Conservation (phyloP, 2,329 filamentous ascomycete species). For the Paecilomyces variotii region DNA sequence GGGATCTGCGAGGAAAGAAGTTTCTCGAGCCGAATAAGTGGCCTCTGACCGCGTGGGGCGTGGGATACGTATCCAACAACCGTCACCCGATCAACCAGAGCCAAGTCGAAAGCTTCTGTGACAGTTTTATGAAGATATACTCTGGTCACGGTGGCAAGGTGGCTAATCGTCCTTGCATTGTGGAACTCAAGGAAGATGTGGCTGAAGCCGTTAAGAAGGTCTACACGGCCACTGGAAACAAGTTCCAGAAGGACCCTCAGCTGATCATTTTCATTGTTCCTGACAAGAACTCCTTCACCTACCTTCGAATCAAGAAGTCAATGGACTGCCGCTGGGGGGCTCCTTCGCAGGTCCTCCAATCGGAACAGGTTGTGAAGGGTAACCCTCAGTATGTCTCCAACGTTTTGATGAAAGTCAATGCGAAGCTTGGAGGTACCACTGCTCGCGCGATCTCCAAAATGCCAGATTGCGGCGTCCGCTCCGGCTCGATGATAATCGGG, state of each 20-base stretch:
- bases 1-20: conserved; percentile 77
- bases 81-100: conserved; percentile 38
- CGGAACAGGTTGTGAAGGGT: conserved; percentile 58
- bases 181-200: conserved; percentile 36
- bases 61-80: conserved; percentile 57
- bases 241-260: conserved; percentile 54
- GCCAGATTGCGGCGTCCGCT: conserved; percentile 26
- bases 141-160: conserved; percentile 54
- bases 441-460: conserved; percentile 42
- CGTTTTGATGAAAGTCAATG: conserved; percentile 93
- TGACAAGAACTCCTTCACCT: conserved; percentile 62
- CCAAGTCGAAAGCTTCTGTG: conserved; percentile 46
- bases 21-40: conserved; percentile 60
- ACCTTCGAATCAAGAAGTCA: conserved; percentile 82
- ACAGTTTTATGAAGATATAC: conserved; percentile 56
- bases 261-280: conserved; percentile 72
- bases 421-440: conserved; percentile 83
- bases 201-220: conserved; percentile 49
- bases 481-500: conserved; percentile 71
- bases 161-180: conserved; percentile 36
- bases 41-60: conserved; percentile 64
- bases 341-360: conserved; percentile 73
- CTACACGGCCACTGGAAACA: conserved; percentile 48
- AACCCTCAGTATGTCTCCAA: conserved; percentile 85
- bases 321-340: conserved; percentile 80